Evolutionary conservation across 176 grass and related monocot species (phyloP), one percentile per base, ranked within the genome.

Genomic region (Panicum miliaceum): DNA sequence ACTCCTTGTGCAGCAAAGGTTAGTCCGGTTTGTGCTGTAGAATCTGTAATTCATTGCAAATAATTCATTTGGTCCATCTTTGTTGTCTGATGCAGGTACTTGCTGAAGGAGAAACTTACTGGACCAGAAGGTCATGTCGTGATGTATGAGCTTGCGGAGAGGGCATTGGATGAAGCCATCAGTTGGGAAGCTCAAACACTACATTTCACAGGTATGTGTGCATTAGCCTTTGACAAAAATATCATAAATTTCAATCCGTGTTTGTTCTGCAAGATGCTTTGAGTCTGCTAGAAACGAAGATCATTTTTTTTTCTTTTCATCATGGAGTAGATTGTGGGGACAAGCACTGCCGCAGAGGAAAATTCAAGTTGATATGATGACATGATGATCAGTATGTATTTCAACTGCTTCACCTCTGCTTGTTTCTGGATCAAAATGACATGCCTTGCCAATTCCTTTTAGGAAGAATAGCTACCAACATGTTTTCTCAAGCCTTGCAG

Each of bases 111-210:
- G 85, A 98, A 98, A 88, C 60, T 90, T 76, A 69, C 84, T 71
- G 87, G 93, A 35, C 93, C 96, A 66, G 92, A 98, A 75, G 96
- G 93, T 12, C 81, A 98, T 74, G 62, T 65, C 43, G 34, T 98
- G 76, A 87, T 87, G 84, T 98, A 95, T 85, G 91, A 92, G 80
- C 93, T 98, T 46, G 93, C 93, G 6, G 93, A 98, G 88, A 95
- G 96, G 87, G 84, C 96, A 66, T 78, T 98, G 82, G 93, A 98
- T 80, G 85, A 92, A 72, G 85, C 85, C 26, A 83, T 93, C 67
- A 88, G 46, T 57, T n/a, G 66, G 78, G 38, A 92, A 90, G 80
- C 40, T 98, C 56, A 95, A 95, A 85, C 80, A 86, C 60, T 82
- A 89, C 77, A 95, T 98, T 90, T 77, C 84, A 36, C 79, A 98